These are phyloP conservation scores for Amborella trichopoda DNA, from an alignment of 164 flowering plant genomes.

Conservation along the genomic window DNA sequence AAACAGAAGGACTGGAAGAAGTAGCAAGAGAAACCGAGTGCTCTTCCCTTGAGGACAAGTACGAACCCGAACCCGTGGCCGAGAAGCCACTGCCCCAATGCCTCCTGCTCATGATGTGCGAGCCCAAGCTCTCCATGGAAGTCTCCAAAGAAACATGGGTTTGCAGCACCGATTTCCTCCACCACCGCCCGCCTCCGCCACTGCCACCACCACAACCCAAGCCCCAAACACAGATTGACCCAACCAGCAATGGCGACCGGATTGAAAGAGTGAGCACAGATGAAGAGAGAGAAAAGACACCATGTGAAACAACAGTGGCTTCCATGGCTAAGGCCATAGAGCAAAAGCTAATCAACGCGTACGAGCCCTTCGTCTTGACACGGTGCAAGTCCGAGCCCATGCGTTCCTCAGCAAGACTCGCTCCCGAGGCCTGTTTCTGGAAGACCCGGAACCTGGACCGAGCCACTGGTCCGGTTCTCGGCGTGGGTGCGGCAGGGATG, in stretches of 20 bases:
- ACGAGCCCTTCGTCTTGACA: constrained; percentile 75
- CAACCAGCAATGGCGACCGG: constrained; percentile 12
- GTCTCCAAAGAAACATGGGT: constrained; percentile 97
- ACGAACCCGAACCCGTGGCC: background rate
- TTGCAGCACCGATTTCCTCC: constrained; percentile 70
- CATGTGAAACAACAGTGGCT: constrained; percentile 11
- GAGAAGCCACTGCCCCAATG: constrained; percentile 50
- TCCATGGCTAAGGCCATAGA: constrained; percentile 58
- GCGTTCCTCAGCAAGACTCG: constrained; percentile 48
- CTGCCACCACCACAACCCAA: background rate
- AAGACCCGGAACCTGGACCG: constrained; percentile 46
- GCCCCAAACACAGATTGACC: background rate
- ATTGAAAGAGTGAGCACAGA: constrained; percentile 21
- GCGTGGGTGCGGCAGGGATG: no score
- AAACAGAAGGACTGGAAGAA: constrained; percentile 5
- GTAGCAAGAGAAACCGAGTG: background rate
- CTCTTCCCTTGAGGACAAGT: background rate
- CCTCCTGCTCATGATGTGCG: constrained; percentile 85
- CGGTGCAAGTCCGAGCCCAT: constrained; percentile 97
- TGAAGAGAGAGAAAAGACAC: constrained; percentile 6
- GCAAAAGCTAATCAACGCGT: constrained; percentile 51
- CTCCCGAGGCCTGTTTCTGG: constrained; percentile 72
- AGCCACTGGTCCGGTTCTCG: constrained; percentile 40
- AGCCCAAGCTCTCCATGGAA: constrained; percentile 97
- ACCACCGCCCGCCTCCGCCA: constrained; percentile 27